Base-by-base conservation (phyloP, 2,329 filamentous ascomycete genomes). In the Phialemoniopsis sp. region DNA sequence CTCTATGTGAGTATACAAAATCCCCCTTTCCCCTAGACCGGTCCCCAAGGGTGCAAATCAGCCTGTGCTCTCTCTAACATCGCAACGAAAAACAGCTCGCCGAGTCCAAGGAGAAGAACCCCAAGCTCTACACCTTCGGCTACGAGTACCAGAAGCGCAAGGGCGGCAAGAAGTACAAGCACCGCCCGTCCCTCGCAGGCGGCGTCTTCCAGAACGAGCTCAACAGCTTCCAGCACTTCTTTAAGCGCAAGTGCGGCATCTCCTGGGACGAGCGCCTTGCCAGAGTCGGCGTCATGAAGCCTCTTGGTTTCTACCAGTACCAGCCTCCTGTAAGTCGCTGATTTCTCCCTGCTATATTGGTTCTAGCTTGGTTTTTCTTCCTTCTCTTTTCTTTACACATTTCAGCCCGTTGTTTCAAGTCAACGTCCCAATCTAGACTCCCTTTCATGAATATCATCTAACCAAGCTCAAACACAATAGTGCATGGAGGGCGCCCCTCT, bases 81-180 rank as follows among this genome's bases (percentile, higher is more conserved):
- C n/a, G n/a, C n/a, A 3, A 26, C 9, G 29, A 13, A 4, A 18
- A 26, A n/a, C 46, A 89, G 82, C 68, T 90, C 37, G 87, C 80
- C 63, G 78, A 88, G 57, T 84, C 81, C 5, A 70, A 78, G 43
- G 63, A 70, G 10, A 60, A 63, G 13, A 82, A 82, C 0, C 67
- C 64, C 42, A 70, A 76, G 1, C 89, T 87, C 61, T 74, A 72
- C 47, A 76, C 78, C 34, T 75, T 75, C 8, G 71, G 69, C 34
- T 76, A 76, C 39, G 67, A 65, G 47, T 67, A 65, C 49, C 66
- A 66, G 38, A 64, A 60, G 39, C 66, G 59, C 7, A 57, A 59
- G 7, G 60, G 62, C 42, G 51, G 46, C 6, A 55, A 60, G 14
- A 55, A 66, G 7, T 56, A 49, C 4, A 62, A 62, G 29, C 49